Conservation (phyloP, 2,329 filamentous ascomycete species). For the Lachnellula arida region DNA sequence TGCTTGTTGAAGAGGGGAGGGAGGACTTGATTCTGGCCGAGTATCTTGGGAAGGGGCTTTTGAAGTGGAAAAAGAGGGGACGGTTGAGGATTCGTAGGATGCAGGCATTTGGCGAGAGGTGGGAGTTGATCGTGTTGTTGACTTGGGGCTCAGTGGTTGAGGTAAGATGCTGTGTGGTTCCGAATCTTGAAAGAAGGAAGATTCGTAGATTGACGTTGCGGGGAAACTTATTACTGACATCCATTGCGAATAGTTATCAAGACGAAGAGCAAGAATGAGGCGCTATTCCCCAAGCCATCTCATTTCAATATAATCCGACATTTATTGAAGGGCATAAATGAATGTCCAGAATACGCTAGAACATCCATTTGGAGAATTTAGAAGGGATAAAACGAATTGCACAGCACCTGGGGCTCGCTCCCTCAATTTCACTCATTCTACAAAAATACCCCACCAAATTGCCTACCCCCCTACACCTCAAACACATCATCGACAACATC, state of each 20-base stretch:
- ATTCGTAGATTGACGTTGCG: neutral
- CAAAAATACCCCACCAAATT: too few relatives aligned
- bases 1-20: slow-evolving; percentile 20
- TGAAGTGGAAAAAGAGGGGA: slow-evolving; percentile 27
- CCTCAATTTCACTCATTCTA: too few relatives aligned
- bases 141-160: slow-evolving; percentile 23
- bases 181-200: too few relatives aligned
- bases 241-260: slow-evolving; percentile 13
- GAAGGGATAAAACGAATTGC: too few relatives aligned
- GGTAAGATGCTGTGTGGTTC: slow-evolving; percentile 5
- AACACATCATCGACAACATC: too few relatives aligned
- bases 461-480: too few relatives aligned
- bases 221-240: neutral
- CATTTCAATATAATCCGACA: slow-evolving; percentile 12
- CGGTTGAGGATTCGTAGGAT: slow-evolving; percentile 15
- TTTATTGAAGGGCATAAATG: neutral
- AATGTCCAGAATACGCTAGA: too few relatives aligned
- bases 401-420: too few relatives aligned
- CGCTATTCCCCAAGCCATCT: slow-evolving; percentile 23
- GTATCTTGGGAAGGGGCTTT: slow-evolving; percentile 21
- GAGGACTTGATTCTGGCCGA: slow-evolving; percentile 19
- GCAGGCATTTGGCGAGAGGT: slow-evolving; percentile 14
- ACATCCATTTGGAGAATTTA: too few relatives aligned
- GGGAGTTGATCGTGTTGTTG: slow-evolving; percentile 22
- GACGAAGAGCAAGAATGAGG: slow-evolving; percentile 18